Evolutionary conservation across 768 basidiomycete species (phyloP).

Genomic region (Ramaria rubella): DNA sequence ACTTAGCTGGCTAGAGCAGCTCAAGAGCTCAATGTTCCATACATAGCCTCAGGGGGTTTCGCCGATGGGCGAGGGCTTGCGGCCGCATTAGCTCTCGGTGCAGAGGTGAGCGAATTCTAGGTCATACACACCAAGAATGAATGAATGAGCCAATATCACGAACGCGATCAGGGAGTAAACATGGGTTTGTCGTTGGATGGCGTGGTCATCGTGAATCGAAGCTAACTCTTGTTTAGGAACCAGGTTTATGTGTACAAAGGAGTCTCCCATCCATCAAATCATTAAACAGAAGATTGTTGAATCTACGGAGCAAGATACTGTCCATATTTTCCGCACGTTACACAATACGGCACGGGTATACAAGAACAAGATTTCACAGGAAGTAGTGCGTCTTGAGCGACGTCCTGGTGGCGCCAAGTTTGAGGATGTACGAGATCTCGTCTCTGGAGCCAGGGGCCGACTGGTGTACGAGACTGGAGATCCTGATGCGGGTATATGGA

Average conservation of each 20-base stretch:
- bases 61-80: conserved; percentile 82
- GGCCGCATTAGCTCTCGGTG: conserved; percentile 75
- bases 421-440: conserved; percentile 72
- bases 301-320: conserved; percentile 74
- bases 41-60: conserved; percentile 86
- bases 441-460: conserved; percentile 62
- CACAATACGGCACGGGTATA: conserved; percentile 79
- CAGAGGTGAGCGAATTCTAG: conserved; percentile 44
- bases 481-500: conserved; percentile 84
- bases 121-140: background rate
- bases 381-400: conserved; percentile 80
- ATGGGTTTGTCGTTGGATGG: conserved; percentile 46
- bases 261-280: conserved; percentile 82
- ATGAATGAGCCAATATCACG: background rate
- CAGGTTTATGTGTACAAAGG: conserved; percentile 87
- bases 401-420: conserved; percentile 84
- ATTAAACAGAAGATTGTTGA: conserved; percentile 88
- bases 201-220: background rate
- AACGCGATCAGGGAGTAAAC: conserved; percentile 75
- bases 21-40: conserved; percentile 77
- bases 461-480: conserved; percentile 81
- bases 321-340: conserved; percentile 73
- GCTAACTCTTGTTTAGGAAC: conserved; percentile 38
- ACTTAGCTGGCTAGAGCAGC: conserved; percentile 80
- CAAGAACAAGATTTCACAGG: conserved; percentile 76